Evolutionary conservation across 1,284 basidiomycete genomes (phyloP), one percentile per base, ranked within the genome.

Genomic region (Prillingera fragicola): DNA sequence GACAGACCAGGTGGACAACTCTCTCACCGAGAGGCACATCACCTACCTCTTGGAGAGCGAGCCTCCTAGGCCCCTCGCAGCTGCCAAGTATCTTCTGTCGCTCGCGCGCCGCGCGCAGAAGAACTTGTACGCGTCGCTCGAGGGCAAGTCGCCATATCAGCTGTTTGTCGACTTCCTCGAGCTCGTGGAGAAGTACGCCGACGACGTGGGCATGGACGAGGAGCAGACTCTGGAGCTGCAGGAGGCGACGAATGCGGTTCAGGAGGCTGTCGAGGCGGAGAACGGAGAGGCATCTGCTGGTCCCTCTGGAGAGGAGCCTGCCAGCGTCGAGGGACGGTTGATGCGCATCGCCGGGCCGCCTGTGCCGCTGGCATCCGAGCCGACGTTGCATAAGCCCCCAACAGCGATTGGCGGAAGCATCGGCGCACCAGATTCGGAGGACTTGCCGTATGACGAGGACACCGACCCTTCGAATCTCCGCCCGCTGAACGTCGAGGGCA

Each of bases 121-220:
- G 38, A 91, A 90, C 24, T 80, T 84, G 42, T 97, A 95, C 65
- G 77, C 76, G 10, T 89, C 88, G 47, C 83, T 89, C 0, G 91
- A 97, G 61, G 88, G 85, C 37, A 98, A 97, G 73, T 94, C 90
- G 54, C 84, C 94, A 0, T 96, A 95, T 61, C 91, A 97, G 62
- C 77, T 98, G 3, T 80, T 98, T 19, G 81, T 84, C 48, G 89
- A 96, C 55, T 98, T 87, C 79, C 78, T 98, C 27, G 88, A 95
- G 32, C 81, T 97, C 4, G 85, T 88, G 25, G 92, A 97, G 66
- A 80, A 83, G 54, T 86, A 85, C 62, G 82, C 92, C 0, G 94
- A 97, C 37, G 87, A 94, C 39, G 85, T 97, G 48, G 95, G 95
- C 1, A 72, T 98, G 62, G 83, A 85, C 52, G 80, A 85, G n/a